phyloP scores from a whole-genome alignment of 2,329 filamentous ascomycete genomes.

The Drechslerella dactyloides region DNA sequence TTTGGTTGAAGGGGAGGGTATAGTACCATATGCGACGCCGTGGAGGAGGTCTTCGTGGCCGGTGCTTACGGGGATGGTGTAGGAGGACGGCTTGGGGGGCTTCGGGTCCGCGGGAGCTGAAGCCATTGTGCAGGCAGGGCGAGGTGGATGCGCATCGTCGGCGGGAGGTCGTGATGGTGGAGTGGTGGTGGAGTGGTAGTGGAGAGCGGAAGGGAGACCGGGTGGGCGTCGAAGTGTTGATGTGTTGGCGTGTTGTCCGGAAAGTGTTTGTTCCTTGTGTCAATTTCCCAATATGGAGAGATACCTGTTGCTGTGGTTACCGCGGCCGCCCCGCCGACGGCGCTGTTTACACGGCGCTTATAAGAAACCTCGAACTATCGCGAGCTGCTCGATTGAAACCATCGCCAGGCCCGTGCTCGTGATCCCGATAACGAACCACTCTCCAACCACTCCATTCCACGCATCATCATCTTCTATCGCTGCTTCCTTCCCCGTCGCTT shows the following conservation, averaged over 20 bases:
- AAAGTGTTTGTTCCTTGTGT: slow-evolving; percentile 10
- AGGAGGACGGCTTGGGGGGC: slow-evolving; percentile 40
- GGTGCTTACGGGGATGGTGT: slow-evolving; percentile 53
- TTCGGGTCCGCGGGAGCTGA: slow-evolving; percentile 41
- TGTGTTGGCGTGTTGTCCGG: slow-evolving; percentile 16
- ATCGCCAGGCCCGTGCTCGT: too few relatives aligned
- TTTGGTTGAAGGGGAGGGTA: background rate
- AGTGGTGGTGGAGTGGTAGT: background rate
- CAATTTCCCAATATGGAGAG: background rate
- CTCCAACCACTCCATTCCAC: too few relatives aligned
- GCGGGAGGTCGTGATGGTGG: background rate
- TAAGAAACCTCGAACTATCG: too few relatives aligned
- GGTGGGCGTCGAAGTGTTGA: background rate
- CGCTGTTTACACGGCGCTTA: too few relatives aligned
- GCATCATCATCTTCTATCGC: too few relatives aligned
- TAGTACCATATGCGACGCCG: slow-evolving; percentile 55
- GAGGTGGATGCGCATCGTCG: slow-evolving; percentile 10
- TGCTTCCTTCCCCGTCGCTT: background rate
- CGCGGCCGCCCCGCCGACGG: background rate
- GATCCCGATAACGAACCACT: too few relatives aligned
- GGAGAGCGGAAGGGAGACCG: background rate
- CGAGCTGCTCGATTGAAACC: too few relatives aligned
- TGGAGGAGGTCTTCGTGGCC: slow-evolving; percentile 55
- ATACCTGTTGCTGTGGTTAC: slow-evolving; percentile 32
- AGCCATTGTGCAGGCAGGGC: slow-evolving; percentile 24